These are phyloP conservation scores for Venturia effusa DNA, from an alignment of 2,329 filamentous ascomycete species.

Conservation along the genomic window DNA sequence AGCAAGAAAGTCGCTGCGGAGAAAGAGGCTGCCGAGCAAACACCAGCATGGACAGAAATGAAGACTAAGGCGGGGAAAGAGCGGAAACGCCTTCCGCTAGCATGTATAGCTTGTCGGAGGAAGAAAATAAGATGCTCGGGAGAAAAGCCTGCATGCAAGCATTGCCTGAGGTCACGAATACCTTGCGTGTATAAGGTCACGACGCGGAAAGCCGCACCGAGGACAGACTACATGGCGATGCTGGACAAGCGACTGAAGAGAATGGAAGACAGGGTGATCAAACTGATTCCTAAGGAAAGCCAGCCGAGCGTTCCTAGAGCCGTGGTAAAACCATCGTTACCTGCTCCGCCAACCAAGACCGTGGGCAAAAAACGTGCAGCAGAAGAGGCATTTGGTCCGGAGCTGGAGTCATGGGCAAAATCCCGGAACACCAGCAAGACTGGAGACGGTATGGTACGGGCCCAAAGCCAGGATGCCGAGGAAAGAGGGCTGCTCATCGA, in stretches of 20 bases:
- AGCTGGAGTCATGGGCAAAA: slow-evolving; percentile 72
- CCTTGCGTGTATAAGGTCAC: slow-evolving; percentile 98
- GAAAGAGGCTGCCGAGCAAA: slow-evolving; percentile 19
- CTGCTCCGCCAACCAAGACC: slow-evolving; percentile 45
- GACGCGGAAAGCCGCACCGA: slow-evolving; percentile 80
- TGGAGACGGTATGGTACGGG: slow-evolving; percentile 40
- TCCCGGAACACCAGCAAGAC: slow-evolving; percentile 39
- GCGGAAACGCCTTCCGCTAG: slow-evolving; percentile 80
- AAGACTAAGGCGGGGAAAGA: slow-evolving; percentile 76
- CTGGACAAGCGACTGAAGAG: slow-evolving; percentile 88
- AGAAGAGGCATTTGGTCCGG: slow-evolving; percentile 79
- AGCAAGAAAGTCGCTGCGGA: not conserved
- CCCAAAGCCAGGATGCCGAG: slow-evolving; percentile 46
- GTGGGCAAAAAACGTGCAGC: slow-evolving; percentile 56
- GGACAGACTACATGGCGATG: slow-evolving; percentile 99
- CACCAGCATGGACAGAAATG: slow-evolving; percentile 40
- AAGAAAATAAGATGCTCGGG: slow-evolving; percentile 98
- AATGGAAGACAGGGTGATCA: slow-evolving; percentile 97
- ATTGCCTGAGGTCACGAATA: slow-evolving; percentile 83
- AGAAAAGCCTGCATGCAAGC: slow-evolving; percentile 95
- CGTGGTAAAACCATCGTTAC: slow-evolving; percentile 69
- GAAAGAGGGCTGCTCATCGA: slow-evolving; percentile 71
- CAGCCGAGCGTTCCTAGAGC: slow-evolving; percentile 64
- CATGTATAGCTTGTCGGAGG: slow-evolving; percentile 87
- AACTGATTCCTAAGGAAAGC: slow-evolving; percentile 82